Percentiles rank a stretch among this genome's conserved stretches.
phyloP scores from a whole-genome alignment of 257 asterid genomes.

The Ehretia macrophylla region DNA sequence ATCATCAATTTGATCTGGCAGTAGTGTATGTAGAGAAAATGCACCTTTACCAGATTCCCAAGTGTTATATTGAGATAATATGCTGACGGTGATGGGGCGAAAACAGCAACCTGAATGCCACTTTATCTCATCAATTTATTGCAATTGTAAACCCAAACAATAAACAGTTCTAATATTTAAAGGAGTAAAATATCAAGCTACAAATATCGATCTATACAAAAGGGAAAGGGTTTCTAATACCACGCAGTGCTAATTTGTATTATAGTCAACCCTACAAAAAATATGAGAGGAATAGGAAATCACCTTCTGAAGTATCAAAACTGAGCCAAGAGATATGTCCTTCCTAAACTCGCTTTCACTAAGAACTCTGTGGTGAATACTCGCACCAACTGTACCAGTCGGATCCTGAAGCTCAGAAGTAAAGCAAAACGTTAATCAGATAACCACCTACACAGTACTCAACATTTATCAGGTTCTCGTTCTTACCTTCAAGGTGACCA shows the following conservation, averaged over 20 bases:
- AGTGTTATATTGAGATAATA: conserved; percentile 72
- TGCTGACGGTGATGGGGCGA: conserved; percentile 59
- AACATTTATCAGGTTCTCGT: not conserved
- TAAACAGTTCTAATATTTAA: not conserved
- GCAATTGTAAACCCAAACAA: not conserved
- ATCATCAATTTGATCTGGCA: not conserved
- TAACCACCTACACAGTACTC: not conserved
- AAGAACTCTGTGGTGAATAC: conserved; percentile 74
- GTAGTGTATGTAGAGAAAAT: not conserved
- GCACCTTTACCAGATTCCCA: conserved; percentile 67
- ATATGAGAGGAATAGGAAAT: conserved; percentile 11
- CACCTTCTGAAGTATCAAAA: conserved; percentile 76
- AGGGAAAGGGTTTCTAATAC: not conserved
- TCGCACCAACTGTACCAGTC: conserved; percentile 78
- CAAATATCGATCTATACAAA: not conserved
- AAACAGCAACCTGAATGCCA: conserved; percentile 70
- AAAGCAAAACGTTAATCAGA: conserved; percentile 17
- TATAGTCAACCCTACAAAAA: conserved; percentile 4
- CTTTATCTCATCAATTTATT: conserved; percentile 15
- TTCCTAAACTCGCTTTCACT: conserved; percentile 50
- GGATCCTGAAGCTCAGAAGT: conserved; percentile 59
- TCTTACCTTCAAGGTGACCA: conserved; percentile 70
- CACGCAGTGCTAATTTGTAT: not conserved
- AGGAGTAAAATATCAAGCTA: not conserved
- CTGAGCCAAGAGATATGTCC: conserved; percentile 59